Percentiles rank a stretch among this genome's conserved stretches.
Evolutionary conservation across 1,284 basidiomycete genomes (phyloP).

Genomic region (Microbotryum violaceum): DNA sequence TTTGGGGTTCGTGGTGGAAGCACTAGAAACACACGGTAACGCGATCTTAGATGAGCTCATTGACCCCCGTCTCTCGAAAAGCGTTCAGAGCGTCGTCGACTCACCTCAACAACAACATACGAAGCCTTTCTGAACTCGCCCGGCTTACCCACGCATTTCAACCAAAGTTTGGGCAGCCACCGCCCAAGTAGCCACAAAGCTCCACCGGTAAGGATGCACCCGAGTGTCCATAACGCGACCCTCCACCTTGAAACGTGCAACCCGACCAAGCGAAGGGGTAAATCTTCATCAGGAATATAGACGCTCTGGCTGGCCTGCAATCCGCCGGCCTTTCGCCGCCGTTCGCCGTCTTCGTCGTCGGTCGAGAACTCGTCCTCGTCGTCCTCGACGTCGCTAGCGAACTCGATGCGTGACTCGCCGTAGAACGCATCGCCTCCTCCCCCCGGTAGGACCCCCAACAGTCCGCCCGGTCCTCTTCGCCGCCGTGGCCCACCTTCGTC

Average conservation of each 20-base stretch:
- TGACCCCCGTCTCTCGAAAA: too few relatives aligned
- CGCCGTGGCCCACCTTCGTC: constrained; percentile 22
- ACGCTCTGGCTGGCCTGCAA: constrained; percentile 59
- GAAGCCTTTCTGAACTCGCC: constrained; percentile 71
- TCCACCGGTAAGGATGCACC: constrained; percentile 66
- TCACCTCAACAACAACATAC: constrained; percentile 79
- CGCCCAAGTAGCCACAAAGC: constrained; percentile 73
- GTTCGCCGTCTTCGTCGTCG: constrained; percentile 31
- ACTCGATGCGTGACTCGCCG: constrained; percentile 67
- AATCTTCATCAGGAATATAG: constrained; percentile 85
- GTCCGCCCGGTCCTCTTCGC: constrained; percentile 15
- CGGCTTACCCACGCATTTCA: constrained; percentile 76
- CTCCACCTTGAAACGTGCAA: constrained; percentile 65
- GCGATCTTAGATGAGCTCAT: not conserved
- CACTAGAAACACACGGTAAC: constrained; percentile 50
- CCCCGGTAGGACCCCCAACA: constrained; percentile 26
- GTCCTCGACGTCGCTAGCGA: constrained; percentile 46
- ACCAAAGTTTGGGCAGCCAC: constrained; percentile 88
- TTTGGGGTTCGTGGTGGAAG: constrained; percentile 67
- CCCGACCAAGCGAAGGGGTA: constrained; percentile 80
- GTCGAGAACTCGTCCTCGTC: constrained; percentile 31
- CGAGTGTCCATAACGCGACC: constrained; percentile 61
- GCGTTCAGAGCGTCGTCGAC: constrained; percentile 33
- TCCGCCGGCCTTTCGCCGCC: constrained; percentile 9
- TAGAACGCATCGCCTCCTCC: constrained; percentile 59